Conservation (phyloP, 495 filamentous ascomycete genomes). For the Cudoniella acicularis region DNA sequence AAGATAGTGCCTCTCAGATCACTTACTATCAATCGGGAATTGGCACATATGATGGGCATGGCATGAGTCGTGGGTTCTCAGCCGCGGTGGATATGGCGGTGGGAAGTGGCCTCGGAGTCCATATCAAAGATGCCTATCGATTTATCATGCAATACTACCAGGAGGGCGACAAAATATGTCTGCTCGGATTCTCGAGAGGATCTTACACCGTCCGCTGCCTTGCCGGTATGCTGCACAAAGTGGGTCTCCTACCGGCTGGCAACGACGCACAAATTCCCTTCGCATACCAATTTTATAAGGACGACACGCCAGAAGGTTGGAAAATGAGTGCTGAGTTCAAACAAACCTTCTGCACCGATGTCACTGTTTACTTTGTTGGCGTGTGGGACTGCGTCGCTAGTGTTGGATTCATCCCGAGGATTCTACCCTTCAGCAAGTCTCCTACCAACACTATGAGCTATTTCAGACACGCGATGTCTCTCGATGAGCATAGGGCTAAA, state of each 20-base stretch:
- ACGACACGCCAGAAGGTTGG: conserved; percentile 32
- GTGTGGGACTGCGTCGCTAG: conserved; percentile 38
- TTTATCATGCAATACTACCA: conserved; percentile 38
- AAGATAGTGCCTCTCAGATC: conserved; percentile 31
- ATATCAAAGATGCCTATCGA: conserved; percentile 36
- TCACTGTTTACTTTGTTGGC: conserved; percentile 36
- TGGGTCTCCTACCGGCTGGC: conserved; percentile 34
- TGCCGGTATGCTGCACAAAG: conserved; percentile 32
- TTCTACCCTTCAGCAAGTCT: conserved; percentile 34
- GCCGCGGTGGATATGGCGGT: conserved; percentile 37
- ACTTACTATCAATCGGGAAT: conserved; percentile 41
- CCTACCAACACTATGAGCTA: conserved; percentile 32
- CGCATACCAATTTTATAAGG: conserved; percentile 39
- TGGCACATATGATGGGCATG: conserved; percentile 36
- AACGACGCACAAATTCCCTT: conserved; percentile 33
- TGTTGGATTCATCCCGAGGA: conserved; percentile 36
- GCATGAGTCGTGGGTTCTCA: conserved; percentile 29
- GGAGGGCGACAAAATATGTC: conserved; percentile 35
- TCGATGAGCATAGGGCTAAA: conserved; percentile 37
- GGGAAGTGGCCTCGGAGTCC: conserved; percentile 33
- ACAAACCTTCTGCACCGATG: conserved; percentile 37
- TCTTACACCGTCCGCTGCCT: conserved; percentile 35
- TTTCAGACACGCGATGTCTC: conserved; percentile 36
- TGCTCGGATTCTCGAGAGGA: conserved; percentile 39
- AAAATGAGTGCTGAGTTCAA: conserved; percentile 36